Evolutionary conservation across 441 rosid species (phyloP).

Genomic region (Corymbia calophylla): DNA sequence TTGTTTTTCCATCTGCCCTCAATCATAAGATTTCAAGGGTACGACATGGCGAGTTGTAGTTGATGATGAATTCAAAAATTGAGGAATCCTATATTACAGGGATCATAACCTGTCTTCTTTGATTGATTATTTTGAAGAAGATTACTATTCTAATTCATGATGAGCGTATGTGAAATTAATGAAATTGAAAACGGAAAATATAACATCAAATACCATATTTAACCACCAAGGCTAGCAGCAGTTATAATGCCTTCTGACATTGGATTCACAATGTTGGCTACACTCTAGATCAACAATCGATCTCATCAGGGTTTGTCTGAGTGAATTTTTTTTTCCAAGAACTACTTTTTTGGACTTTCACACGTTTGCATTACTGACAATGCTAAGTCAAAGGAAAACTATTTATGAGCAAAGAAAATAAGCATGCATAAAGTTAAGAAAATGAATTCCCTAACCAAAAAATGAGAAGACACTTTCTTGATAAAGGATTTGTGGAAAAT

Average conservation of each 20-base stretch:
- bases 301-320: not conserved
- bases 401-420: too few species aligned
- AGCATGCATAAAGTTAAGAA: not conserved
- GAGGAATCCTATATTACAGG: not conserved
- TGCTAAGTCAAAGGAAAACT: not conserved
- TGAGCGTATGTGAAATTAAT: not conserved
- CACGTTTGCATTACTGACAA: not conserved
- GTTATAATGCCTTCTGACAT: not conserved
- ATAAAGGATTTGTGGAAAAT: not conserved
- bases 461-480: accelerated
- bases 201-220: not conserved
- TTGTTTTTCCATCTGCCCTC: not conserved
- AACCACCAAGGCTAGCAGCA: not conserved
- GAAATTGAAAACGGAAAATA: not conserved
- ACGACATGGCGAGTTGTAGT: not conserved
- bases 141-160: not conserved
- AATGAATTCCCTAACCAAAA: not conserved
- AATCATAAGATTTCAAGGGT: not conserved
- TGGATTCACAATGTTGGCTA: not conserved
- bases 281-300: not conserved
- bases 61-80: not conserved
- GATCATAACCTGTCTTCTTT: not conserved
- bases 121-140: not conserved
- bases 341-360: not conserved
- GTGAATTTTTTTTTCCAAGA: not conserved